Base-by-base conservation (phyloP, 164 flowering plant species). In the Berberis thunbergii region DNA sequence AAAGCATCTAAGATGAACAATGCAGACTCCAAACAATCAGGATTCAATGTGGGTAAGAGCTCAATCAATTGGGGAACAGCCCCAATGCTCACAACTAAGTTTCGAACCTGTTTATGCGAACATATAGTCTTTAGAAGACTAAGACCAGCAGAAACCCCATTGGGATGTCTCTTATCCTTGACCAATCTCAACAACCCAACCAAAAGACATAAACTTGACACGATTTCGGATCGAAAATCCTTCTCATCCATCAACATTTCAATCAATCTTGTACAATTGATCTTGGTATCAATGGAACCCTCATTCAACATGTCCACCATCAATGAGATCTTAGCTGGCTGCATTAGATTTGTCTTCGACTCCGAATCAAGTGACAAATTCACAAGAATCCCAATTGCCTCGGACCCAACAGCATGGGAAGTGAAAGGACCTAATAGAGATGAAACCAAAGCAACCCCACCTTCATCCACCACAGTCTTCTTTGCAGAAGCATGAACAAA, bases 271-370 rank as follows among this genome's bases (percentile, higher is more conserved):
- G 90, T 77, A 67, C 95, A 89, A 64, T 81, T 86, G 72, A 91
- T 75, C 75, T 91, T 91, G 4, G 98, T 89, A 49, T 87, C 90
- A 2, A 80, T 69, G 0, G 92, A 82, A 2, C 98, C 98, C 67
- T 91, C 98, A 69, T 87, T 89, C 75, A 91, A 68, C 78, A 91
- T 80, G 64, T 91, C 96, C 42, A 86, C 91, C 80, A 87, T 64
- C 53, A 89, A 59, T 2, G 98, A 91, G 40, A 91, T 72, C 79
- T 78, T 89, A 0, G 89, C 81, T 0, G 98, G 98, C 67, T 91
- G 86, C 84, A 80, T 77, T 79, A 91, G 66, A 67, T 78, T 79
- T 46, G 59, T 53, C 74, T 70, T 86, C 1, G 85, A 73, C 7
- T 83, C 91, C 0, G 85, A 83, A 81, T 84, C 87, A 40, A 91